phyloP scores from a whole-genome alignment of 2,329 filamentous ascomycete species.

The Aspergillus aculeatus region DNA sequence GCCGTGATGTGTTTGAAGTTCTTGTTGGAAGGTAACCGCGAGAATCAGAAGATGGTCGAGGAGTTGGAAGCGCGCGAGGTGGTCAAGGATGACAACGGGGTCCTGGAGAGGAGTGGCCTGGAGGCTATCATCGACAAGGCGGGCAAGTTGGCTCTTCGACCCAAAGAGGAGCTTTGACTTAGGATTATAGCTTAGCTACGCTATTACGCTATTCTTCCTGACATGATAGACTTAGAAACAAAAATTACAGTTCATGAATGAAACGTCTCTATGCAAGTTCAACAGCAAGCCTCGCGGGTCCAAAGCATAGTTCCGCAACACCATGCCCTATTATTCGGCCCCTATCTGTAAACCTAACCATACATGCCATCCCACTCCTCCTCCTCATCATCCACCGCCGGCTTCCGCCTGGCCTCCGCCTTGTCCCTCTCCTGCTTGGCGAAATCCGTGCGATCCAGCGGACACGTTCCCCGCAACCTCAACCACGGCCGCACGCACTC shows the following conservation, averaged over 20 bases:
- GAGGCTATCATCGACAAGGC: slow-evolving; percentile 45
- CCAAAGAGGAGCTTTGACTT: slow-evolving; percentile 27
- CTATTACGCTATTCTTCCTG: too few relatives aligned
- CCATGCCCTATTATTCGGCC: background rate
- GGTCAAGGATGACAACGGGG: slow-evolving; percentile 40
- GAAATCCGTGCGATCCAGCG: slow-evolving; percentile 60
- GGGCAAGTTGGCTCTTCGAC: slow-evolving; percentile 43
- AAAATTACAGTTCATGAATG: background rate
- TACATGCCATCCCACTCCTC: slow-evolving; percentile 53
- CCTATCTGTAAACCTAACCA: slow-evolving; percentile 25
- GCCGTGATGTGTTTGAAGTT: slow-evolving; percentile 86
- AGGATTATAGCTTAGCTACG: too few relatives aligned
- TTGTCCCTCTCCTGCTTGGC: slow-evolving; percentile 55
- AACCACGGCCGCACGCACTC: slow-evolving; percentile 66
- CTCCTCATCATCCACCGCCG: slow-evolving; percentile 44
- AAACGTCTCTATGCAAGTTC: background rate
- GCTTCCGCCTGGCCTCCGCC: slow-evolving; percentile 51
- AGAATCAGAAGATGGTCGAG: slow-evolving; percentile 55
- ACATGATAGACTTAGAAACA: background rate
- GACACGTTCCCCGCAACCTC: slow-evolving; percentile 63
- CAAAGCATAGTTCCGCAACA: background rate
- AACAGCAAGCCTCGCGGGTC: too few relatives aligned
- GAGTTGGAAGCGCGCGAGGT: slow-evolving; percentile 48
- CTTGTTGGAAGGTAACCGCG: slow-evolving; percentile 52
- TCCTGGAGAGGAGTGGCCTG: slow-evolving; percentile 43